Evolutionary conservation across 805 yeast genomes (phyloP), one percentile per base, ranked within the genome.

Genomic region (Cyberlindnera amylophila): DNA sequence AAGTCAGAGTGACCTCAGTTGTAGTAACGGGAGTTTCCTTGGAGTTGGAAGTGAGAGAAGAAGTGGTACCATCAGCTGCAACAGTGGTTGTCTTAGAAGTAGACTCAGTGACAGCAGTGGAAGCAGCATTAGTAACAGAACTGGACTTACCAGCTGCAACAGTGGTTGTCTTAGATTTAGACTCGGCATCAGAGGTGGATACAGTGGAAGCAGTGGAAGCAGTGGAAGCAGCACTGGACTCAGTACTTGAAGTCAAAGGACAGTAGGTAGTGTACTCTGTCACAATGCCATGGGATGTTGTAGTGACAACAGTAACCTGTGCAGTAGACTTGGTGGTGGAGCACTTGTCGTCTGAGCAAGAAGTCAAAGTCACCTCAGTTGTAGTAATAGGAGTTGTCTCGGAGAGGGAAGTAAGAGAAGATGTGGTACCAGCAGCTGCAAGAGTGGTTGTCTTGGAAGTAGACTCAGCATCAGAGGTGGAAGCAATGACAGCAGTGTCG

Each of bases 251-350:
- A 4, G 42, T 39, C 33, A 39, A 15, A 10, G 43, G 43, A 23
- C 43, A 39, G 27, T 34, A 39, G 6, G 38, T 39, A 4, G 43
- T 39, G 15, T 13, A 34, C 23, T 26, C 36, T 7, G 37, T 38
- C 30, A 31, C 26, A 18, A 38, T n/a, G 34, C 48, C 40, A 8
- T 28, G 18, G 15, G 48, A 38, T 24, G 72, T 67, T 41, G 52
- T 52, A 34, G 61, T 60, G 5, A 47, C 46, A 9, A 56, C 50
- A 8, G 59, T 51, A 7, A 54, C 46, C 24, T 50, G 40, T 24
- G 64, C 59, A 17, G 54, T 46, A 10, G 63, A 39, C 12, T 43
- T 39, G n/a, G 65, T 56, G 15, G 52, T 45, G 6, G 63, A 42
- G 11, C 49, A 41, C 13, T 63, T 6, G 35, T 59, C 54, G 36